phyloP scores from a whole-genome alignment of 768 basidiomycete species.

The Mycena rosella region DNA sequence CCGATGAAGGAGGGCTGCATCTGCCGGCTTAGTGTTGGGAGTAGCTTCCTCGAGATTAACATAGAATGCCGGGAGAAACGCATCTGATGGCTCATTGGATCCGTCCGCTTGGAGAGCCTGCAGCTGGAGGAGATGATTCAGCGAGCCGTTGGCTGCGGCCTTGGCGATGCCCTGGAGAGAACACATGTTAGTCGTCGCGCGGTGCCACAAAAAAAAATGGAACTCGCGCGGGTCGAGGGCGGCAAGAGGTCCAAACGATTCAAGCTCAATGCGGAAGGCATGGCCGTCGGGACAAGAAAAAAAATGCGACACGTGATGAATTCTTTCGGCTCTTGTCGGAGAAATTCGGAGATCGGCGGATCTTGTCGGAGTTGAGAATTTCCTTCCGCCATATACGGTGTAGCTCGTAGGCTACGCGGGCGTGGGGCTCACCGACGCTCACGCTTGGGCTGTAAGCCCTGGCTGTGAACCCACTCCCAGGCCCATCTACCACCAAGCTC shows the following conservation, averaged over 20 bases:
- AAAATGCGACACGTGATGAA: too few species aligned
- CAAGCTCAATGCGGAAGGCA: neutral
- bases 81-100: neutral
- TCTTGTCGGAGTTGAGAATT: too few species aligned
- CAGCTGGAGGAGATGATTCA: neutral
- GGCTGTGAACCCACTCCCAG: neutral
- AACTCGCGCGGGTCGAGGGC: too few species aligned
- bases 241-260: too few species aligned
- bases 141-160: neutral
- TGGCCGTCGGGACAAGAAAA: too few species aligned
- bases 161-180: neutral
- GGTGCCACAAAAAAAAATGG: too few species aligned
- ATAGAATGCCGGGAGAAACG: neutral
- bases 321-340: too few species aligned
- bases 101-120: neutral
- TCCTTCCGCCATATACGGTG: too few species aligned
- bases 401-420: too few species aligned
- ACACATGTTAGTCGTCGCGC: neutral
- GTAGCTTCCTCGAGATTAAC: neutral
- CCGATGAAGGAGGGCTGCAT: neutral
- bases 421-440: too few species aligned
- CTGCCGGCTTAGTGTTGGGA: neutral
- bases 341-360: too few species aligned
- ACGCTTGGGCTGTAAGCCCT: too few species aligned
- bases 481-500: neutral